A percentile compares a stretch with the other conserved stretches of the same genome.
These are phyloP conservation scores for Sporopachydermia lactativora DNA, from an alignment of 805 yeast species.

Conservation along the genomic window DNA sequence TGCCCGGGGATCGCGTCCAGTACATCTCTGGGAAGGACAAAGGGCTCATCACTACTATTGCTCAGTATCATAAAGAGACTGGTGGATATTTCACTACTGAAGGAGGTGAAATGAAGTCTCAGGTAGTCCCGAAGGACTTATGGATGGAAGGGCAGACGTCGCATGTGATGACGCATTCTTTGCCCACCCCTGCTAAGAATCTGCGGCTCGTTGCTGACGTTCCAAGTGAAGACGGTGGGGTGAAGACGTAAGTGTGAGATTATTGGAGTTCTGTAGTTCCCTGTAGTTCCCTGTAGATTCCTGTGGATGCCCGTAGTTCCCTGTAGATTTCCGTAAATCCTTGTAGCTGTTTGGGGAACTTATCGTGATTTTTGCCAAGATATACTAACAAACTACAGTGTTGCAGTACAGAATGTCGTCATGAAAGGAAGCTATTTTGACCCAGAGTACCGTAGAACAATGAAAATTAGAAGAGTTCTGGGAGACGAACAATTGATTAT, in stretches of 20 bases:
- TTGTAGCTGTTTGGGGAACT: no score
- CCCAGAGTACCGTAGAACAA: slow-evolving; percentile 50
- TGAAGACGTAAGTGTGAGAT: slow-evolving; percentile 32
- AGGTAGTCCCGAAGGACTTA: slow-evolving; percentile 54
- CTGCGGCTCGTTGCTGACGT: slow-evolving; percentile 70
- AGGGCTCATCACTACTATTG: slow-evolving; percentile 63
- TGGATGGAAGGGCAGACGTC: slow-evolving; percentile 64
- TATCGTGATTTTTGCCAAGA: no score
- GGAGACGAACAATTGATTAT: slow-evolving; percentile 55
- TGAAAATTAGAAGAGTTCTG: slow-evolving; percentile 67
- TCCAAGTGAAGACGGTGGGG: slow-evolving; percentile 45
- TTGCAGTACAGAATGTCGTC: slow-evolving; percentile 64
- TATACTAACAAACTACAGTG: slow-evolving; percentile 14
- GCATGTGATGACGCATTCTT: slow-evolving; percentile 60
- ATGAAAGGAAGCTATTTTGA: slow-evolving; percentile 64
- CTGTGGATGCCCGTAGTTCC: no score
- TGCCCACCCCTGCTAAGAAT: slow-evolving; percentile 40
- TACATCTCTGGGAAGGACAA: slow-evolving; percentile 53
- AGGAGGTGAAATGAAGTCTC: slow-evolving; percentile 47
- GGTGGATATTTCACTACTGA: slow-evolving; percentile 55
- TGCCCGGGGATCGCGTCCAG: slow-evolving; percentile 69
- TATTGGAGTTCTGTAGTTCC: no score
- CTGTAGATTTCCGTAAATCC: no score
- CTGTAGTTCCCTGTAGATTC: no score
- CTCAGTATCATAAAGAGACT: slow-evolving; percentile 40